Evolutionary conservation across 164 flowering plant species (phyloP).

Genomic region (Santalum album): DNA sequence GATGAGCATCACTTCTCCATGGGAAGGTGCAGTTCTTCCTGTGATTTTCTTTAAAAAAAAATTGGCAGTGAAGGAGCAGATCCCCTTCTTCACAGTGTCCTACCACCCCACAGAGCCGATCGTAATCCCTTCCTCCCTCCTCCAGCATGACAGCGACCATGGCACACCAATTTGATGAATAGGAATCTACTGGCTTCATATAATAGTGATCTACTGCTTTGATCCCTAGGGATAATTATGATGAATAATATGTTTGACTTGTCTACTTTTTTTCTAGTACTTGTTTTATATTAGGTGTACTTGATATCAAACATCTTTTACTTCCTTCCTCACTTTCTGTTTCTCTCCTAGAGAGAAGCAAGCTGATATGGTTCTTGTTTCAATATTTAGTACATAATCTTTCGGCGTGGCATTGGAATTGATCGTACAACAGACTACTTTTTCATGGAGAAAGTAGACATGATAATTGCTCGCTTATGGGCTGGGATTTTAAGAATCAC

Average conservation of each 20-base stretch:
- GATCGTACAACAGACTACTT: constrained; percentile 77
- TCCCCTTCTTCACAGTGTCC: too few relatives aligned
- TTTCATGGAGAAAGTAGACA: constrained; percentile 92
- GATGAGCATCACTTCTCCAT: too few relatives aligned
- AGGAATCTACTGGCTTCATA: background rate
- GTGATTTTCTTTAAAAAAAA: too few relatives aligned
- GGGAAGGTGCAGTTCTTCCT: too few relatives aligned
- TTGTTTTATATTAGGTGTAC: background rate
- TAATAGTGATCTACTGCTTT: background rate
- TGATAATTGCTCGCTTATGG: constrained; percentile 78
- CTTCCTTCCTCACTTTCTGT: background rate
- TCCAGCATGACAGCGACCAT: too few relatives aligned
- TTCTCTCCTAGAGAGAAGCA: background rate
- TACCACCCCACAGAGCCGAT: too few relatives aligned
- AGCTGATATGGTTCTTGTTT: constrained; percentile 3
- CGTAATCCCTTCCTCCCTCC: too few relatives aligned
- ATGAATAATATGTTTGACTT: background rate
- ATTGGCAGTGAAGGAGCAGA: too few relatives aligned
- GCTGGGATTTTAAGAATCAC: constrained; percentile 50
- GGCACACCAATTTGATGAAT: too few relatives aligned
- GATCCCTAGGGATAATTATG: background rate
- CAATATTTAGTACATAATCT: constrained; percentile 60
- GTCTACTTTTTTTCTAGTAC: background rate
- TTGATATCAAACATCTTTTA: too few relatives aligned
- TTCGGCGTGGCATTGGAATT: constrained; percentile 88